Percentiles rank a stretch among this genome's conserved stretches.
These are phyloP conservation scores for Athelia psychrophila DNA, from an alignment of 1,284 basidiomycete genomes.

Conservation along the genomic window DNA sequence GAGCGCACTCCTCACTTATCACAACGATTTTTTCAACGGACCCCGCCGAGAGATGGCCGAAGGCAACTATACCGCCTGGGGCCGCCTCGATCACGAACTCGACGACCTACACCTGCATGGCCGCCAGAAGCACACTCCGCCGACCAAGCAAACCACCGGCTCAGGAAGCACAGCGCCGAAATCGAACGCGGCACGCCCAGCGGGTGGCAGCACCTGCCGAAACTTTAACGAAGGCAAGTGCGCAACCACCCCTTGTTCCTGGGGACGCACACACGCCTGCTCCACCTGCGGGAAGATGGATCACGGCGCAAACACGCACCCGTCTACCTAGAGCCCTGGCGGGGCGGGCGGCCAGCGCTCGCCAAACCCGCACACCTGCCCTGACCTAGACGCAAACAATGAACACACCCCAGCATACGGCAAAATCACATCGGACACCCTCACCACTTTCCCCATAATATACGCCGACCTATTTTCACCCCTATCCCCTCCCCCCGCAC, in stretches of 20 bases:
- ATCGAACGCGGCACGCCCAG: too few relatives aligned
- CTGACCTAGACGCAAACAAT: neutral
- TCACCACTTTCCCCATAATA: neutral
- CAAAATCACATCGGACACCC: neutral
- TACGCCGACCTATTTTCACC: conserved; percentile 8
- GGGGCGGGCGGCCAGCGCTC: too few relatives aligned
- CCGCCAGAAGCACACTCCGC: neutral
- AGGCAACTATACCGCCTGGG: conserved; percentile 7
- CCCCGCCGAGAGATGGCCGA: conserved; percentile 9
- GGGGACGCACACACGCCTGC: too few relatives aligned
- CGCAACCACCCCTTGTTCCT: too few relatives aligned
- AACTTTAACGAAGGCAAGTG: too few relatives aligned
- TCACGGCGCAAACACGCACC: too few relatives aligned
- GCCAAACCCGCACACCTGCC: too few relatives aligned
- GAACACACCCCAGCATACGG: neutral
- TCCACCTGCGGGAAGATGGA: too few relatives aligned
- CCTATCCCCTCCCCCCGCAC: conserved; percentile 13
- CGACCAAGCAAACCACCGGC: neutral
- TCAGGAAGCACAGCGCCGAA: neutral
- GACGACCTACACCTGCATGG: neutral
- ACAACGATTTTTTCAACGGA: conserved; percentile 3
- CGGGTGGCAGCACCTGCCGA: too few relatives aligned
- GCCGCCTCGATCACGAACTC: neutral
- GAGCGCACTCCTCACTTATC: conserved; percentile 7
- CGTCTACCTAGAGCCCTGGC: too few relatives aligned